Conservation (phyloP, 2,329 filamentous ascomycete species). For the Penicillium oxalicum region DNA sequence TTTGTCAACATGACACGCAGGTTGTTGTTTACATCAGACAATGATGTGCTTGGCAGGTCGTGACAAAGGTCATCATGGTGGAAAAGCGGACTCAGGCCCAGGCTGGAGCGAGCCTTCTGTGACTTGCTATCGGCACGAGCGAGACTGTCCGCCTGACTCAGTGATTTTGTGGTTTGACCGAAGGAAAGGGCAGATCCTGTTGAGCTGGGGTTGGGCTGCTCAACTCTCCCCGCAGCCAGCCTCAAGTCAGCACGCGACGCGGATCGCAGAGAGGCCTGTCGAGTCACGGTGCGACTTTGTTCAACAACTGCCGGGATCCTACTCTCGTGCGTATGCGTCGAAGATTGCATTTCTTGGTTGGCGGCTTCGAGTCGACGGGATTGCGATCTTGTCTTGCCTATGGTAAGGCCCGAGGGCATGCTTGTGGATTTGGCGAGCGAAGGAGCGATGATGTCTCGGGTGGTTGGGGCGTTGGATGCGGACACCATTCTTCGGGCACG, state of each 20-base stretch:
- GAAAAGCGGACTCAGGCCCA: constrained; percentile 35
- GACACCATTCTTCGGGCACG: constrained; percentile 32
- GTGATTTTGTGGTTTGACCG: constrained; percentile 9
- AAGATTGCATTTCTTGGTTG: constrained; percentile 15
- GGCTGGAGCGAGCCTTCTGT: constrained; percentile 29
- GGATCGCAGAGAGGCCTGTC: constrained; percentile 14
- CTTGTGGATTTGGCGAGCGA: constrained; percentile 29
- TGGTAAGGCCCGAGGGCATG: constrained; percentile 28
- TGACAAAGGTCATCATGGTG: constrained; percentile 35
- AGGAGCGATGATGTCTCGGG: constrained; percentile 26
- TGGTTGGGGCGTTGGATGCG: constrained; percentile 29
- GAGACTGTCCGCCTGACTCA: constrained; percentile 14
- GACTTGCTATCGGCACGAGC: constrained; percentile 27
- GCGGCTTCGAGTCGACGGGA: constrained; percentile 34
- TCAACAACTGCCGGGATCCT: constrained; percentile 18
- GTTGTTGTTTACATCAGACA: constrained; percentile 35
- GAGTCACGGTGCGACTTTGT: constrained; percentile 9
- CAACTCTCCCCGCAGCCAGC: constrained; percentile 4
- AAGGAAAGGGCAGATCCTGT: constrained; percentile 8
- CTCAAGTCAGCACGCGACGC: constrained; percentile 12
- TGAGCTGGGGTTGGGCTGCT: constrained; percentile 10
- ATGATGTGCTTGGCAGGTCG: constrained; percentile 34
- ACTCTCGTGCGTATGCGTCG: constrained; percentile 17
- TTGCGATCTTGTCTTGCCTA: constrained; percentile 40
- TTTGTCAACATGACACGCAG: constrained; percentile 36